Evolutionary conservation across 768 basidiomycete species (phyloP), one percentile per base, ranked within the genome.

Genomic region (Arthromyces matolae): DNA sequence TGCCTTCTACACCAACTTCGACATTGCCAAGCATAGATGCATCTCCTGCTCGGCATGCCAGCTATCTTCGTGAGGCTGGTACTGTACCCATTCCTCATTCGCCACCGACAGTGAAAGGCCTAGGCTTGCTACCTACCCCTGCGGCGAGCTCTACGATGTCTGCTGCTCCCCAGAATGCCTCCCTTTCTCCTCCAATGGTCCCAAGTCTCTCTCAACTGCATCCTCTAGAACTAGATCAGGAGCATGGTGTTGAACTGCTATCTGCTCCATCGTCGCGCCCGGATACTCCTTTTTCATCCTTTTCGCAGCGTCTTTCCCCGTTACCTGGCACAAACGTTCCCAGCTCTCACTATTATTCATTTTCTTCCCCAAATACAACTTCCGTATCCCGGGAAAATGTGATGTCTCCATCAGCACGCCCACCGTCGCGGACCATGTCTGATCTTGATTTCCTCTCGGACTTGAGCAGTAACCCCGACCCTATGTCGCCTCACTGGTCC

Each of bases 211-310:
- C 73, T 1, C 71, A 75, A 51, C 65, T 66, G 27, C 71, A 71
- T 52, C 71, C 72, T 2, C 66, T 68, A 50, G 71, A 72, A 32
- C 56, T 75, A 48, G 72, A 73, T 43, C 63, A 67, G 24, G 74
- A 76, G 53, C 68, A 66, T 34, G 71, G 68, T 22, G 56, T 75
- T 20, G 71, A 72, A 46, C 63, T 76, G 20, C 63, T 75, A 39
- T 75, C 72, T 13, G 70, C 72, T 6, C 70, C 73, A 2, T 71
- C 72, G 6, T 75, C 72, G 6, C 66, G 70, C 18, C 57, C 72
- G 1, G 64, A 67, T 14, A 68, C 71, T 5, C 73, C 71, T 2
- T 75, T 73, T 55, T 67, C 68, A 16, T 54, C 59, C 3, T 39
- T 63, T 37, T 62, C 57, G 18, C 54, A 57, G 9, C 45, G 53